Evolutionary conservation across 129 eudicot genomes (phyloP).

Genomic region (Scalesia atractyloides): DNA sequence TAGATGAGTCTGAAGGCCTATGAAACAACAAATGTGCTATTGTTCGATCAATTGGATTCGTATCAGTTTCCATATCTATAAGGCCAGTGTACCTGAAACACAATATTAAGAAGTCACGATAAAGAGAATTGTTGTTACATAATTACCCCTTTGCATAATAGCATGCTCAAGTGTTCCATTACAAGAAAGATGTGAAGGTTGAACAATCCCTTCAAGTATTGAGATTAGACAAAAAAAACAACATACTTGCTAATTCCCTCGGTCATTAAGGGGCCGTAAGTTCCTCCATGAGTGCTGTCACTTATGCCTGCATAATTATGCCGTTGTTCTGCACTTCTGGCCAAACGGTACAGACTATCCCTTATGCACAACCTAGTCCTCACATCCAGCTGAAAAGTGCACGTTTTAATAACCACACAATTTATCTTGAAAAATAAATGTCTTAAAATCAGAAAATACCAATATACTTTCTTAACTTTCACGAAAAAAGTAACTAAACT

Average conservation of each 20-base stretch:
- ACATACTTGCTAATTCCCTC: slow-evolving; percentile 66
- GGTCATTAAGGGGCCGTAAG: slow-evolving; percentile 38
- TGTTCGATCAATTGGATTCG: slow-evolving; percentile 93
- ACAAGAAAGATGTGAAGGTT: background rate
- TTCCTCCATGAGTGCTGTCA: slow-evolving; percentile 21
- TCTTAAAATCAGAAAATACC: too few species aligned
- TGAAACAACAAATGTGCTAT: slow-evolving; percentile 90
- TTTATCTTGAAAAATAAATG: background rate
- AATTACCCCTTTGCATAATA: background rate
- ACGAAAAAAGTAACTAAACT: background rate
- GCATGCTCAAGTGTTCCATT: too few species aligned
- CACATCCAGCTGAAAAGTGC: slow-evolving; percentile 70
- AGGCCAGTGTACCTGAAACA: slow-evolving; percentile 52
- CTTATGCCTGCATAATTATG: slow-evolving; percentile 52
- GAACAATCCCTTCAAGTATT: background rate
- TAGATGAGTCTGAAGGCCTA: slow-evolving; percentile 71
- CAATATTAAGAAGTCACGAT: slow-evolving; percentile 1
- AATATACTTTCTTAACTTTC: too few species aligned
- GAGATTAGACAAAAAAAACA: slow-evolving; percentile 15
- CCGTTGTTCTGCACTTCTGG: slow-evolving; percentile 91
- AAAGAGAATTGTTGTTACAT: background rate
- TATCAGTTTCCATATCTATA: slow-evolving; percentile 83
- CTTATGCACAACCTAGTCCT: slow-evolving; percentile 86
- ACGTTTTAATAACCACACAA: slow-evolving; percentile 13
- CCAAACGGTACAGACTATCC: slow-evolving; percentile 94